phyloP scores from a whole-genome alignment of 2,329 filamentous ascomycete species.

The Samsoniella hepiali region DNA sequence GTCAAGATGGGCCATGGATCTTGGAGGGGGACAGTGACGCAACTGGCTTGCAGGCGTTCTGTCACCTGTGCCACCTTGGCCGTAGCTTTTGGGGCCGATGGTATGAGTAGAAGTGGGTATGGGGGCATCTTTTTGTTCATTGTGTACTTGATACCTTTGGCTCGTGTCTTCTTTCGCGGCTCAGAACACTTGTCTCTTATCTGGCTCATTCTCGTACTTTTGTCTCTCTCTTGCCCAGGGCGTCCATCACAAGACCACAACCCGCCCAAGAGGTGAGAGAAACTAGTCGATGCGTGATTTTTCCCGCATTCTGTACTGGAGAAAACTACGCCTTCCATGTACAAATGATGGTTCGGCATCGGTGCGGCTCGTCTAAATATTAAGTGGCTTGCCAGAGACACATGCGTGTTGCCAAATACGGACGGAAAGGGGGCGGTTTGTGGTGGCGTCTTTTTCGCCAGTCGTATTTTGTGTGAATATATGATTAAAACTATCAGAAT shows the following conservation, averaged over 20 bases:
- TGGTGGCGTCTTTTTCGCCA: neutral
- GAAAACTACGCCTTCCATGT: neutral
- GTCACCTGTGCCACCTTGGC: conserved; percentile 7
- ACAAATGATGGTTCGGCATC: neutral
- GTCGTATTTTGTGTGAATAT: neutral
- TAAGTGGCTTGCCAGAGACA: neutral
- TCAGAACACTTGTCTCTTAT: neutral
- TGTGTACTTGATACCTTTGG: neutral
- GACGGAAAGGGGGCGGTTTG: neutral
- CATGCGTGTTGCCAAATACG: neutral
- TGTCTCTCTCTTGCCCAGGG: neutral
- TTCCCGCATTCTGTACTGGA: neutral
- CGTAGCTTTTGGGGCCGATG: neutral
- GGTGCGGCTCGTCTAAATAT: neutral
- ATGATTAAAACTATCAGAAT: too few relatives aligned
- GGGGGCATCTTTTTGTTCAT: neutral
- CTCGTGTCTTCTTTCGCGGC: neutral
- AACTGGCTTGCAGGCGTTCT: neutral
- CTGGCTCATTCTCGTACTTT: neutral
- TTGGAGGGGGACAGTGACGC: neutral
- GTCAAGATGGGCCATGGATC: neutral
- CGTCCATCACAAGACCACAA: neutral
- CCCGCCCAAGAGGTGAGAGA: too few relatives aligned
- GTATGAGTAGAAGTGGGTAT: neutral
- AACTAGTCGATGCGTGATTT: neutral